phyloP scores from a whole-genome alignment of 2,329 filamentous ascomycete species.

The Phyllosticta capitalensis region DNA sequence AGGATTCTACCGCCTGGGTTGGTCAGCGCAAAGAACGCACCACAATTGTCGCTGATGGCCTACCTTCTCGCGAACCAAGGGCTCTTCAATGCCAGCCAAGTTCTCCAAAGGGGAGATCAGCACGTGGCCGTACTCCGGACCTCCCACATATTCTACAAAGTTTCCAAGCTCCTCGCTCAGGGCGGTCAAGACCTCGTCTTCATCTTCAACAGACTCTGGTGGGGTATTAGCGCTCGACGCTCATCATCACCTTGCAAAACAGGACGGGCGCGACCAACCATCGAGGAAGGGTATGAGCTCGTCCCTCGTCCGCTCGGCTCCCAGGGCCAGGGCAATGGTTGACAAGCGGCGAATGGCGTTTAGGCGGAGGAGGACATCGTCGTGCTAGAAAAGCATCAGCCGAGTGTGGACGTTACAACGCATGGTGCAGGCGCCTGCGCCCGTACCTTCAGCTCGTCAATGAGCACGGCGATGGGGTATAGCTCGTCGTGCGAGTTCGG shows the following conservation, averaged over 20 bases:
- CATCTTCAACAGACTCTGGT: slow-evolving; percentile 94
- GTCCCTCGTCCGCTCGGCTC: slow-evolving; percentile 91
- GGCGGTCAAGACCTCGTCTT: slow-evolving; percentile 95
- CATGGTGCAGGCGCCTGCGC: slow-evolving; percentile 3
- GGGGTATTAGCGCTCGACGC: not conserved
- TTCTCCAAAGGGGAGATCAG: slow-evolving; percentile 96
- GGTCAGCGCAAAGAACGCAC: slow-evolving; percentile 20
- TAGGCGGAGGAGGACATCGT: slow-evolving; percentile 93
- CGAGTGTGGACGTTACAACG: not conserved
- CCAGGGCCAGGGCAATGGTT: slow-evolving; percentile 92
- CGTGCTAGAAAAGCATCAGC: slow-evolving; percentile 54
- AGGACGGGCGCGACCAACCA: slow-evolving; percentile 51
- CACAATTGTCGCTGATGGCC: not conserved
- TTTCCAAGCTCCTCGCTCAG: slow-evolving; percentile 92
- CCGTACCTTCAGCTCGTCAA: slow-evolving; percentile 95
- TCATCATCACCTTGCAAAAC: slow-evolving; percentile 12
- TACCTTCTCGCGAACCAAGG: slow-evolving; percentile 95
- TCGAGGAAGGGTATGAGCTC: slow-evolving; percentile 98
- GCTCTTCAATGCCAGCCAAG: slow-evolving; percentile 95
- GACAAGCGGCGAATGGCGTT: slow-evolving; percentile 98
- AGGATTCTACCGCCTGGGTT: slow-evolving; percentile 82
- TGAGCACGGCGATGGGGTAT: slow-evolving; percentile 98
- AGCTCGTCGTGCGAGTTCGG: slow-evolving; percentile 93
- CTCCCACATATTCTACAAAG: slow-evolving; percentile 97
- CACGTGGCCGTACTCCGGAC: slow-evolving; percentile 87